Evolutionary conservation across 129 eudicot genomes (phyloP), one percentile per base, ranked within the genome.

Genomic region (Artemisia argyi): DNA sequence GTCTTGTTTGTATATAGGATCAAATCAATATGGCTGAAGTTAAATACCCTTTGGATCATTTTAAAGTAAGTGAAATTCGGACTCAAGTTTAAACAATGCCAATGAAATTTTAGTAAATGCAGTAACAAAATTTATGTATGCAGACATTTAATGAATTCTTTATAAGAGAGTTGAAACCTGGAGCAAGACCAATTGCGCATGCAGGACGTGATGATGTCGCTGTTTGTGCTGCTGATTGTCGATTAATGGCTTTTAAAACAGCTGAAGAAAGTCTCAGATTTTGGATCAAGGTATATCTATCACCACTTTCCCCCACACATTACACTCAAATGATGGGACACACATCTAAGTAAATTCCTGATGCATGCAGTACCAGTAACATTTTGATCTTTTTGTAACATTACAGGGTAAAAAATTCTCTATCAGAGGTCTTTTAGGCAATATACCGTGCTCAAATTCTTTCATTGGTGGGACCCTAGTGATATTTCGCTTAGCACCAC

Each of bases 81-180:
- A 39, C 46, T 39, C 2, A 39, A 39, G 10, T 1, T 7, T 1
- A 7, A 39, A 39, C 46, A 39, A 48, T 53, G 61, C 32, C 57
- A 52, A 52, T 52, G 44, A 15, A 65, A 66, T 6, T 3, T 48
- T 11, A 11, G 44, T 70, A 18, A 57, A 20, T 68, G 49, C 17
- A 52, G 6, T 59, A 22, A 46, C 39, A 61, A 35, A 61, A 42
- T 42, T 12, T 75, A 51, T 73, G 12, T 79, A 13, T 82, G 92
- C 97, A 94, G 98, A 94, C 98, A 61, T 94, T 94, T 67, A 94
- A 94, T 56, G 98, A 94, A 35, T 94, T 94, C 68, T 94, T 94
- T 58, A 86, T 87, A 76, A 85, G 98, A 84, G 98, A 94, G 83
- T 75, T 94, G 69, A 90, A 84, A 78, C 91, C 89, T 10, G 98